phyloP scores from a whole-genome alignment of 2,329 filamentous ascomycete genomes.

The Diaporthe sp. region DNA sequence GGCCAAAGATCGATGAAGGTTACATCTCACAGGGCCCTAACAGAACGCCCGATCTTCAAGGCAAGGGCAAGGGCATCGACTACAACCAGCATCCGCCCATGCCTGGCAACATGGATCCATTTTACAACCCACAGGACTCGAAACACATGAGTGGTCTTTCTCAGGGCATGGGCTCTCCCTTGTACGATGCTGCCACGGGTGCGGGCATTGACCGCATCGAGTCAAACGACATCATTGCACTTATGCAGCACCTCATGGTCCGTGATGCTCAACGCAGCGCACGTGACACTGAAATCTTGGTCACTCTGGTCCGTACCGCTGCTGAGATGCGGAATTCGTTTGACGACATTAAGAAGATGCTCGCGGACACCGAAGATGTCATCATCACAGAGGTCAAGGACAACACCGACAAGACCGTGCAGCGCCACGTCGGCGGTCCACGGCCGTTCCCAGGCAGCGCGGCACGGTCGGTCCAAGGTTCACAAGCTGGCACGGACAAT shows the following conservation, averaged over 20 bases:
- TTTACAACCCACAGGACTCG: conserved; percentile 70
- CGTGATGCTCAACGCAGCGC: conserved; percentile 97
- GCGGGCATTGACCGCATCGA: conserved; percentile 92
- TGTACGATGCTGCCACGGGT: conserved; percentile 92
- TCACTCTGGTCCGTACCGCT: conserved; percentile 92
- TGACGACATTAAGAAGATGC: conserved; percentile 92
- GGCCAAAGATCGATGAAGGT: conserved; percentile 82
- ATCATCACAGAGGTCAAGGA: conserved; percentile 90
- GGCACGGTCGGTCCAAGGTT: conserved; percentile 70
- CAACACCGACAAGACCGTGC: conserved; percentile 87
- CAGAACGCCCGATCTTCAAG: conserved; percentile 65
- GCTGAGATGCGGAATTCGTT: conserved; percentile 98
- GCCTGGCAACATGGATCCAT: conserved; percentile 73
- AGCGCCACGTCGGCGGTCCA: conserved; percentile 87
- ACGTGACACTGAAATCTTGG: conserved; percentile 94
- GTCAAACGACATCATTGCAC: conserved; percentile 93
- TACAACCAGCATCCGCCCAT: conserved; percentile 66
- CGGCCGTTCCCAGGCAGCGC: conserved; percentile 81
- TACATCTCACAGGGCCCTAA: conserved; percentile 84
- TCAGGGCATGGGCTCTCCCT: conserved; percentile 88
- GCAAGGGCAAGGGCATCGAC: conserved; percentile 69
- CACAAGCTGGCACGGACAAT: conserved; percentile 71
- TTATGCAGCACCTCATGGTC: conserved; percentile 99
- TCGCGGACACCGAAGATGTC: conserved; percentile 89
- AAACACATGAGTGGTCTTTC: conserved; percentile 90